Evolutionary conservation across 305 asterid species (phyloP).

Genomic region (Rubia balearica): DNA sequence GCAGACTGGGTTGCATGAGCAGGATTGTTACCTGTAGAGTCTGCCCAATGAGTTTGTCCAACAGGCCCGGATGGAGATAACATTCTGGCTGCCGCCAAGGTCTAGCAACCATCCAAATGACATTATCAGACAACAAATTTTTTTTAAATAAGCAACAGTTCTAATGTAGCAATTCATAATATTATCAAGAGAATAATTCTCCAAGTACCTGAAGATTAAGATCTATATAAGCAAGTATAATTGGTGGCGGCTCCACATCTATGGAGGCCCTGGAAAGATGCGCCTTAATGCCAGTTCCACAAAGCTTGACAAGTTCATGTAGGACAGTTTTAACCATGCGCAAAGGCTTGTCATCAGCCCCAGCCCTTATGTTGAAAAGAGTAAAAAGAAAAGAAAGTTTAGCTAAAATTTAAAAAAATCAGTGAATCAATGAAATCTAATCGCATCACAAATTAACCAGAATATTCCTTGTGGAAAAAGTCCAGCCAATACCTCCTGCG

Average conservation of each 20-base stretch:
- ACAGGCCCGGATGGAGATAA: constrained; percentile 94
- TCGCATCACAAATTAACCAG: constrained; percentile 11
- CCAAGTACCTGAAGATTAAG: constrained; percentile 88
- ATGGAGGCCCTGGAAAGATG: constrained; percentile 98
- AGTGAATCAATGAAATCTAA: constrained; percentile 1
- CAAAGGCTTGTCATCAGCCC: constrained; percentile 98
- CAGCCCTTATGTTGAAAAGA: constrained; percentile 57
- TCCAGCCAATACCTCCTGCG: constrained; percentile 60
- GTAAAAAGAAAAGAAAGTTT: neutral
- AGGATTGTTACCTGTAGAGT: constrained; percentile 74
- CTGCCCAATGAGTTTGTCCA: constrained; percentile 97
- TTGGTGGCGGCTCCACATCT: constrained; percentile 97
- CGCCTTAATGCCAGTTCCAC: constrained; percentile 98
- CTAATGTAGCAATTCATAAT: neutral
- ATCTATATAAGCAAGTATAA: constrained; percentile 96
- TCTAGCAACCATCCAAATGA: constrained; percentile 41
- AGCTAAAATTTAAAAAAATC: neutral
- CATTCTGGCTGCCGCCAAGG: constrained; percentile 99
- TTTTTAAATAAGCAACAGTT: neutral
- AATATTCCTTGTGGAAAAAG: neutral
- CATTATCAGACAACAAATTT: neutral
- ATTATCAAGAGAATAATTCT: neutral
- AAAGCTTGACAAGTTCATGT: constrained; percentile 98
- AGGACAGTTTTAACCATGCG: constrained; percentile 99
- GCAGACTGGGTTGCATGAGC: constrained; percentile 84